A percentile compares a stretch with the other conserved stretches of the same genome.
These are phyloP conservation scores for Zopfochytrium polystomum DNA, from an alignment of 371 early-diverging fungal species.

Conservation along the genomic window DNA sequence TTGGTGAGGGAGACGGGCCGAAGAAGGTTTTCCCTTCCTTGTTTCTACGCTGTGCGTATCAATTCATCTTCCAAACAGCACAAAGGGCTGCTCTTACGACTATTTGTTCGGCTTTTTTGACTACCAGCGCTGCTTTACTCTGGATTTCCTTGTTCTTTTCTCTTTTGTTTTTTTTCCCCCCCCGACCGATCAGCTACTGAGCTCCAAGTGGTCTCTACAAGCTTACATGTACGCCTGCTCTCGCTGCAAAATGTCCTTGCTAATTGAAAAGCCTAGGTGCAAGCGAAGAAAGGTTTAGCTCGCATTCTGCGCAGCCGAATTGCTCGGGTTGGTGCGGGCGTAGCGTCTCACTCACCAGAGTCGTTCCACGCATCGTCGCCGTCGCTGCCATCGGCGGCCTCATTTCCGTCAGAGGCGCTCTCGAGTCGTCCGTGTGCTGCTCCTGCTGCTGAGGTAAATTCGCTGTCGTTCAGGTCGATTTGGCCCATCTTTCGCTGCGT, in stretches of 20 bases:
- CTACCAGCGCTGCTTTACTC: conserved; percentile 24
- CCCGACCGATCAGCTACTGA: not conserved
- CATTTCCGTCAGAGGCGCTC: not conserved
- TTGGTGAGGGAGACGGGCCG: not conserved
- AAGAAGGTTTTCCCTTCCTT: not conserved
- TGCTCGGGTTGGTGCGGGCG: too few relatives aligned
- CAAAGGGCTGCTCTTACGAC: conserved; percentile 21
- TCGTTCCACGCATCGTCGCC: not conserved
- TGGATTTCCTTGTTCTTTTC: conserved; percentile 40
- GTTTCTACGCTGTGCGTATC: not conserved
- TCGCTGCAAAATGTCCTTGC: conserved; percentile 32
- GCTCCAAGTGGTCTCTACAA: not conserved
- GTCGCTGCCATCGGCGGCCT: not conserved
- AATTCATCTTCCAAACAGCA: not conserved
- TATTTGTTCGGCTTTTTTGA: conserved; percentile 34
- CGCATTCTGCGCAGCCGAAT: not conserved
- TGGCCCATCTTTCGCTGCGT: not conserved
- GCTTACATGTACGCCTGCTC: conserved; percentile 37
- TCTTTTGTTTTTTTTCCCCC: conserved; percentile 7
- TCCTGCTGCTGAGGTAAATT: not conserved
- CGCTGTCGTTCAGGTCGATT: not conserved
- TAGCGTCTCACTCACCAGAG: not conserved
- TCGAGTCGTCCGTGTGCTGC: not conserved
- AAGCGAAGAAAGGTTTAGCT: not conserved
- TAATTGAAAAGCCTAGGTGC: conserved; percentile 14